A percentile compares a stretch with the other conserved stretches of the same genome.
Conservation (phyloP, 163 green algal genomes). For the Chloroidium sp. region DNA sequence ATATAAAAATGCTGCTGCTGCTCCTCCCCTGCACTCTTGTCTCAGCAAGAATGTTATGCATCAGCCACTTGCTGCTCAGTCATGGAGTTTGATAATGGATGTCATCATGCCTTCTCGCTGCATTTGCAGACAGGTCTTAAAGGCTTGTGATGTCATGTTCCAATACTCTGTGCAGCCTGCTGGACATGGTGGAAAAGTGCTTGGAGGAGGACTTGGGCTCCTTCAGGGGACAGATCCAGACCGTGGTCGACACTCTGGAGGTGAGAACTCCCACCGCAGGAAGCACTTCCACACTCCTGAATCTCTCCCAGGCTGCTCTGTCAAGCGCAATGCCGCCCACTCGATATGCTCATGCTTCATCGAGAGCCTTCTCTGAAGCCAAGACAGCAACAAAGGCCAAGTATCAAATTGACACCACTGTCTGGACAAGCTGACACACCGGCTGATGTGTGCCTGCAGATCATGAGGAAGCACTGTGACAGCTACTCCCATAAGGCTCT, state of each 20-base stretch:
- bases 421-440: background rate
- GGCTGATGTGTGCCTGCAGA: slow-evolving; percentile 24
- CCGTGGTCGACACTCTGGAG: slow-evolving; percentile 58
- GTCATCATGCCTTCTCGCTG: background rate
- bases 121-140: background rate
- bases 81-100: background rate
- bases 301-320: background rate
- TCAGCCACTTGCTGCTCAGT: background rate
- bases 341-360: background rate
- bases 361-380: too few relatives aligned
- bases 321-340: background rate
- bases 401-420: background rate
- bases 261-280: slow-evolving; percentile 7
- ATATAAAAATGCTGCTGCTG: background rate
- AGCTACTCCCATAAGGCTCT: slow-evolving; percentile 34
- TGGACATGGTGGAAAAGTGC: slow-evolving; percentile 30
- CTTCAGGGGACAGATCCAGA: slow-evolving; percentile 51
- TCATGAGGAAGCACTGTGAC: slow-evolving; percentile 32
- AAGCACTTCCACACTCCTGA: background rate
- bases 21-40: background rate
- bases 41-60: background rate
- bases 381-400: too few relatives aligned
- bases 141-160: background rate
- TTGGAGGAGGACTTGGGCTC: slow-evolving; percentile 24
- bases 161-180: slow-evolving; percentile 9